These are phyloP conservation scores for Fonsecaea monophora DNA, from an alignment of 2,329 filamentous ascomycete genomes.

Conservation along the genomic window DNA sequence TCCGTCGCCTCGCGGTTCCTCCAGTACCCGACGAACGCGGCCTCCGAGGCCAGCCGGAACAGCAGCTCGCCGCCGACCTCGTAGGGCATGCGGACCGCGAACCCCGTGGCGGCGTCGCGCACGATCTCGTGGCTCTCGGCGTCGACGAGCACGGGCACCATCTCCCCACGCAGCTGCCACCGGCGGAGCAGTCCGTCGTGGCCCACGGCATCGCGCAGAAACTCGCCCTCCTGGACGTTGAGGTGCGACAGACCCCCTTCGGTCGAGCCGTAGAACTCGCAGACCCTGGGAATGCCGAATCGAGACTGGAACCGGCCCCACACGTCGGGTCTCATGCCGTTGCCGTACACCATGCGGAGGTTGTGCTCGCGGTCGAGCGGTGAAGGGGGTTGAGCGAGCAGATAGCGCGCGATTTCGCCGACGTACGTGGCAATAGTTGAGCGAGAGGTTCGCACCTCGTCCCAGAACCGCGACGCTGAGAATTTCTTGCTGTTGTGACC, in stretches of 20 bases:
- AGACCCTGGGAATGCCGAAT: slow-evolving; percentile 57
- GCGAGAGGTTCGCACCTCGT: slow-evolving; percentile 45
- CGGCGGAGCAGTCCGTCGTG: slow-evolving; percentile 71
- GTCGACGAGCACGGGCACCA: slow-evolving; percentile 72
- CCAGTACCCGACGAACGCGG: slow-evolving; percentile 81
- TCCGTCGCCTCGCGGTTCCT: slow-evolving; percentile 73
- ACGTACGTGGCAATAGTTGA: slow-evolving; percentile 64
- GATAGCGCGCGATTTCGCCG: slow-evolving; percentile 57
- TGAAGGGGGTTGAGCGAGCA: slow-evolving; percentile 51
- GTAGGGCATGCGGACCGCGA: slow-evolving; percentile 67
- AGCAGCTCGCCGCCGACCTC: slow-evolving; percentile 77
- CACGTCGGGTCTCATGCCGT: slow-evolving; percentile 56
- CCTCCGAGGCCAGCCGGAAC: slow-evolving; percentile 66
- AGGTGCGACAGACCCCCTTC: slow-evolving; percentile 71
- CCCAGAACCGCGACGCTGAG: slow-evolving; percentile 34
- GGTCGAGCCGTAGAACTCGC: slow-evolving; percentile 79
- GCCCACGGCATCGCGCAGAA: slow-evolving; percentile 68
- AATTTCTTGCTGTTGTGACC: slow-evolving; percentile 13
- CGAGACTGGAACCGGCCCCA: slow-evolving; percentile 53
- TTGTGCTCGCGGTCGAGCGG: slow-evolving; percentile 53
- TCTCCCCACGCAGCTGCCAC: slow-evolving; percentile 58
- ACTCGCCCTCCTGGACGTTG: slow-evolving; percentile 67
- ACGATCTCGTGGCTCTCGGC: slow-evolving; percentile 69
- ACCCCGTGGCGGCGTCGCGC: slow-evolving; percentile 70
- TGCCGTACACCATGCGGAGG: slow-evolving; percentile 53